Evolutionary conservation across 352 stramenopile genomes (phyloP).

Genomic region (Pythium sp.): DNA sequence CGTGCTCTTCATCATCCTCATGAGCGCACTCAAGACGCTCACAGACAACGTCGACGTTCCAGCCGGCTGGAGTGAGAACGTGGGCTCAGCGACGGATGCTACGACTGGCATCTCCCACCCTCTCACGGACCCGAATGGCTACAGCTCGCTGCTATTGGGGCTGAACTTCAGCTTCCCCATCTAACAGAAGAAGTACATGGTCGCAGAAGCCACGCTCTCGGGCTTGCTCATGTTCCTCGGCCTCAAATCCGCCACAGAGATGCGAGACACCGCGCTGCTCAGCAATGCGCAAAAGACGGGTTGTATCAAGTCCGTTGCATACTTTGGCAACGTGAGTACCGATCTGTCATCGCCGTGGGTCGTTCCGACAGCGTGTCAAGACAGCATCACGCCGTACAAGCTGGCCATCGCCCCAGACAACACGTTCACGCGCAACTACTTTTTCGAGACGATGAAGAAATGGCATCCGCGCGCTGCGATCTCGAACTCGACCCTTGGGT

Average conservation of each 20-base stretch:
- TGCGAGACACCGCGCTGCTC: no score
- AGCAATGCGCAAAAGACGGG: no score
- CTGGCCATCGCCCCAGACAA: conserved; percentile 56
- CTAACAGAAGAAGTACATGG: no score
- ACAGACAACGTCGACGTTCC: conserved; percentile 56
- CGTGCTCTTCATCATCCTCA: conserved; percentile 64
- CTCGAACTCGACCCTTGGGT: conserved; percentile 9
- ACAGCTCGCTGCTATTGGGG: neutral
- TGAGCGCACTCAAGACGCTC: conserved; percentile 48
- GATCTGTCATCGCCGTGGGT: conserved; percentile 32
- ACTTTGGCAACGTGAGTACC: conserved; percentile 34
- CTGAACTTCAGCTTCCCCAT: no score
- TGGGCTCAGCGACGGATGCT: neutral
- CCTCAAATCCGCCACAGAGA: no score
- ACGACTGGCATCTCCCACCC: no score
- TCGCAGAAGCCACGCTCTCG: no score
- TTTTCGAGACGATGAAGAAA: conserved; percentile 40
- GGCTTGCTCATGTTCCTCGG: no score
- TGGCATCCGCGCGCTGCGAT: conserved; percentile 54
- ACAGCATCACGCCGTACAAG: conserved; percentile 40
- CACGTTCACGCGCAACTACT: conserved; percentile 61
- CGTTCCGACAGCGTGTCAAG: conserved; percentile 32
- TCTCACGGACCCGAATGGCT: neutral
- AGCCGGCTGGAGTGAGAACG: conserved; percentile 48
- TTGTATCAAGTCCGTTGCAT: conserved; percentile 6